phyloP scores from a whole-genome alignment of 164 flowering plant genomes.

The Chloranthus sessilifolius region DNA sequence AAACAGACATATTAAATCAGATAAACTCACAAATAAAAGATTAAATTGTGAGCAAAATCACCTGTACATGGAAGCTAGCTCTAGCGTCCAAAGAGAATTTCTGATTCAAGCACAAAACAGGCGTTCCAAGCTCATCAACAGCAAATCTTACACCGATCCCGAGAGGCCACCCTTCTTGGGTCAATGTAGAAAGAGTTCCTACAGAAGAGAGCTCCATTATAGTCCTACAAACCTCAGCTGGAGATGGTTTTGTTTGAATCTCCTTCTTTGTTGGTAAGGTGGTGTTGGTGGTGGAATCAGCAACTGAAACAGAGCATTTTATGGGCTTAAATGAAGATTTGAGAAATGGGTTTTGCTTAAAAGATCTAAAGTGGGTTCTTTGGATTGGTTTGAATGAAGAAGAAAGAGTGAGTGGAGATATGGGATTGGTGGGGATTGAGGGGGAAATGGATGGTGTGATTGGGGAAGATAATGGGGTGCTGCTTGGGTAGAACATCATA shows the following conservation, averaged over 20 bases:
- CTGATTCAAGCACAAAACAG: conserved; percentile 49
- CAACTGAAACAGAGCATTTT: conserved; percentile 60
- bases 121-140: conserved; percentile 65
- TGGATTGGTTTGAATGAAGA: conserved; percentile 12
- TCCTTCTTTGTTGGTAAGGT: conserved; percentile 9
- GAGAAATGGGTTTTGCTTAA: conserved; percentile 22
- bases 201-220: conserved; percentile 72
- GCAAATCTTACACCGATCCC: conserved; percentile 73
- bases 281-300: conserved; percentile 25
- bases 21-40: too few species aligned
- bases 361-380: conserved; percentile 17
- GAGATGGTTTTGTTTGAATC: conserved; percentile 44
- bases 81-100: conserved; percentile 31
- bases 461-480: too few species aligned
- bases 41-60: too few species aligned
- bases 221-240: conserved; percentile 86
- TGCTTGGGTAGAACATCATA: too few species aligned
- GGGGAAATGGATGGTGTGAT: conserved; percentile 22
- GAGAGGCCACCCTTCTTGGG: conserved; percentile 71
- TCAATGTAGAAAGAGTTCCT: conserved; percentile 67
- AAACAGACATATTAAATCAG: too few species aligned
- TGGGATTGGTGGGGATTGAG: conserved; percentile 13
- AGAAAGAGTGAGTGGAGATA: conserved; percentile 8
- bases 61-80: conserved; percentile 88
- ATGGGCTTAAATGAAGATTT: conserved; percentile 21